Conservation (phyloP, 2,329 filamentous ascomycete species). For the Diaporthe amygdali region DNA sequence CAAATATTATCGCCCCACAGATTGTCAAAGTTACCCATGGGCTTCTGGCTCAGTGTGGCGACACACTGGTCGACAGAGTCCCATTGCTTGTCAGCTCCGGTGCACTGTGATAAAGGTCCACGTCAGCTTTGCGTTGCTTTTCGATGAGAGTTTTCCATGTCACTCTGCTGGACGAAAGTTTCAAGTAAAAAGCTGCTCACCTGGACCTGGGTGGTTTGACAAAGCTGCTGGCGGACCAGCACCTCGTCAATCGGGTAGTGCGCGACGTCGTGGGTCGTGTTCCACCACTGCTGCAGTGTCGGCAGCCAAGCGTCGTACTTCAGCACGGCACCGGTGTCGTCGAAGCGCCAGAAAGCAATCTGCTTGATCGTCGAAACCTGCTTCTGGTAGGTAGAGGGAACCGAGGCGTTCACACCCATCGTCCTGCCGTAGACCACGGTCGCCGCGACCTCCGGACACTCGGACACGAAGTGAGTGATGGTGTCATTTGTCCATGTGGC, state of each 20-base stretch:
- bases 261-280: constrained; percentile 33
- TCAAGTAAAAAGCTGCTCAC: not conserved
- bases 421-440: constrained; percentile 43
- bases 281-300: constrained; percentile 44
- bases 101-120: constrained; percentile 33
- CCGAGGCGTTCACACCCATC: constrained; percentile 34
- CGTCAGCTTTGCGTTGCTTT: not conserved
- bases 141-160: no score
- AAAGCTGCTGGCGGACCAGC: not conserved
- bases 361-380: constrained; percentile 41
- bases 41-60: constrained; percentile 35
- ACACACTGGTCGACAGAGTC: constrained; percentile 39
- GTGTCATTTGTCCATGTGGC: constrained; percentile 39
- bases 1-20: constrained; percentile 50
- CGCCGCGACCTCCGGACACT: constrained; percentile 41
- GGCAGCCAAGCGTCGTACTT: constrained; percentile 51
- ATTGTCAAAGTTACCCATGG: constrained; percentile 46
- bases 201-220: not conserved
- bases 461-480: constrained; percentile 39
- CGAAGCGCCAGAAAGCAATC: constrained; percentile 52
- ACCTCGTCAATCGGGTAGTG: constrained; percentile 36
- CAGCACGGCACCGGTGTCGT: constrained; percentile 45
- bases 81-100: constrained; percentile 43
- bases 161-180: no score
- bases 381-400: constrained; percentile 27